Evolutionary conservation across 805 yeast species (phyloP).

Genomic region (Candida gorgasii): DNA sequence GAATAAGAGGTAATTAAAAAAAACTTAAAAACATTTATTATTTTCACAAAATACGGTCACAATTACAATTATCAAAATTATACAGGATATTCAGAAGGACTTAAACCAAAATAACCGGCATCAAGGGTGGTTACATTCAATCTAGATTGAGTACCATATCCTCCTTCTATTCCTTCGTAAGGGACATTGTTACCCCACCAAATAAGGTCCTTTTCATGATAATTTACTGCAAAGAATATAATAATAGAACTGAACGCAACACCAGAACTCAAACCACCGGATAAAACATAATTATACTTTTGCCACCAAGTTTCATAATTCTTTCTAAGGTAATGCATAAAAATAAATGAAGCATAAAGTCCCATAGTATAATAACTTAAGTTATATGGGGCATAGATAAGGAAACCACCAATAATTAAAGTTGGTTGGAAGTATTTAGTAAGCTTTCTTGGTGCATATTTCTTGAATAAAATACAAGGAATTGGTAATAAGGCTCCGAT

Average conservation of each 20-base stretch:
- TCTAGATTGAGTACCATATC: slow-evolving; percentile 19
- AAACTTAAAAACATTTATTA: too few species aligned
- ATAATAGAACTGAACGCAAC: slow-evolving; percentile 36
- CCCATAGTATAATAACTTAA: slow-evolving; percentile 31
- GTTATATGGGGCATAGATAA: slow-evolving; percentile 33
- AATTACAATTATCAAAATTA: neutral
- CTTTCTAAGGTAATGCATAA: slow-evolving; percentile 31
- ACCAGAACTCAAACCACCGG: slow-evolving; percentile 34
- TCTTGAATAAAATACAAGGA: slow-evolving; percentile 24
- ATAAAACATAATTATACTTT: slow-evolving; percentile 35
- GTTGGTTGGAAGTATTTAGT: slow-evolving; percentile 35
- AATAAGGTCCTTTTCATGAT: slow-evolving; percentile 26
- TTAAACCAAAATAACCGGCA: slow-evolving; percentile 38
- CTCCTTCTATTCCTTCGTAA: slow-evolving; percentile 37
- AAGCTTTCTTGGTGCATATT: slow-evolving; percentile 20
- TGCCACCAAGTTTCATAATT: slow-evolving; percentile 34
- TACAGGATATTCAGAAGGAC: slow-evolving; percentile 17
- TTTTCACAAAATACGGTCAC: too few species aligned
- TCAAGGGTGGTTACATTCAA: slow-evolving; percentile 18
- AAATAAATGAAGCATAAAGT: slow-evolving; percentile 25
- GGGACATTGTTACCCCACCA: slow-evolving; percentile 35
- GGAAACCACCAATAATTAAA: slow-evolving; percentile 32
- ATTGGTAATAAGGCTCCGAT: slow-evolving; percentile 31
- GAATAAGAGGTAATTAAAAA: too few species aligned
- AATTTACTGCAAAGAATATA: slow-evolving; percentile 39